Base-by-base conservation (phyloP, 768 basidiomycete genomes). In the Tylopilus sp. region DNA sequence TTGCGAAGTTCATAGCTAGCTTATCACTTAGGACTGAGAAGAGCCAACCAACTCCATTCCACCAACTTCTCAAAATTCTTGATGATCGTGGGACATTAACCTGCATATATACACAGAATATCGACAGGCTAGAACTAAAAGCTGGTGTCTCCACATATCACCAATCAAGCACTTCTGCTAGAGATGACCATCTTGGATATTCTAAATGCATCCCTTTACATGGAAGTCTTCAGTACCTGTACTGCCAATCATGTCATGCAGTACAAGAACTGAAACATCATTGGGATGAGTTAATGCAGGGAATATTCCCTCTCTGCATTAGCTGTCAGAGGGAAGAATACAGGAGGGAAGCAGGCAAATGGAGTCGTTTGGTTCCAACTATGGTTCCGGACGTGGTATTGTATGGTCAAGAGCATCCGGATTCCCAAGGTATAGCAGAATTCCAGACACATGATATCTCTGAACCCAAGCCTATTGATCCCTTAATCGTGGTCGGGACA, bases 51-150 rank as follows among this genome's bases (percentile, higher is more conserved):
- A 60, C 53, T 2, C 3, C 1, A 34, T 60, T 58, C 3, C 59
- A 60, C n/a, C 7, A 47, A 6, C 50, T 60, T 33, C 50, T 60
- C 0, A 58, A 58, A 45, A 4, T 1, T 2, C 26, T 60, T n/a
- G 48, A 58, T 2, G 26, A 60, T 45, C 36, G 41, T 2, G 45
- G 45, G 4, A 50, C 29, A 0, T 52, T 60, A 3, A 34, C 58
- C 11, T 34, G 40, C 22, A 13, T 54, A 34, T 60, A 60, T 21
- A 60, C 56, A 1, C 56, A 60, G 28, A 60, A 60, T 22, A 54
- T 60, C 1, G 50, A 60, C 30, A 40, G 56, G 3, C 40, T 60
- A 2, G 56, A 60, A 44, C 46, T 43, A 2, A 58, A 46, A 34
- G 43, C 48, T 6, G 59, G 59, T 3, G 1, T 60, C 0, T 37